Base-by-base conservation (phyloP, 2,329 filamentous ascomycete species). In the Diaporthe nobilis region DNA sequence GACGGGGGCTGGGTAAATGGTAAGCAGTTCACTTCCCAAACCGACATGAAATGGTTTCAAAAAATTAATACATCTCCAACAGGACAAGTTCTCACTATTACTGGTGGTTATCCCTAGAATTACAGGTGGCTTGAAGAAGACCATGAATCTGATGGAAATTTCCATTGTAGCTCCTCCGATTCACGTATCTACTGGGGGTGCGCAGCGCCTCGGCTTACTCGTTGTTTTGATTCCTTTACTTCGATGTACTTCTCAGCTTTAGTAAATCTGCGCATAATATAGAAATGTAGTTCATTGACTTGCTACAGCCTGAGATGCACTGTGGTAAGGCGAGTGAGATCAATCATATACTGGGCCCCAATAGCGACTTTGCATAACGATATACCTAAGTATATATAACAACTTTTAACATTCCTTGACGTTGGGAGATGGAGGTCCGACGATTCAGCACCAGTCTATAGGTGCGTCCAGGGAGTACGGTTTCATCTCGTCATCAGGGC, bases 1-100 rank as follows among this genome's bases (percentile, higher is more conserved):
- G 60, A 63, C 31, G 39, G 60, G 13, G 60, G n/a, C 8, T 63
- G 60, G 60, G 4, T 63, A 3, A 63, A 47, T 47, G 60, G 60
- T 63, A 20, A 63, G 39, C 17, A 47, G 17, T 47, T 17, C 10
- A 63, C 9, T 12, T 63, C 39, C 4, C 25, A 13, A 15, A 15
- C 22, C 34, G 42, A 44, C 2, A 25, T 9, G 7, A 31, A 47
- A 47, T 13, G 13, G n/a, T 8, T 15, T 63, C 25, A 10, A 39
- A 60, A 15, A 15, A 31, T 31, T 47, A 63, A 28, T 9, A 4
- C 15, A 28, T 47, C 4, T 47, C 25, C 15, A 47, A 63, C 17
- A 63, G 60, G 60, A 0, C 60, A 47, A 47, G 39, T 63, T 6
- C 60, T 63, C 39, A 63, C 60, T 31, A 44, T 63, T 2, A 63